Evolutionary conservation across 1,139 yeast species (phyloP).

Genomic region (Candida pseudoviswanathii): DNA sequence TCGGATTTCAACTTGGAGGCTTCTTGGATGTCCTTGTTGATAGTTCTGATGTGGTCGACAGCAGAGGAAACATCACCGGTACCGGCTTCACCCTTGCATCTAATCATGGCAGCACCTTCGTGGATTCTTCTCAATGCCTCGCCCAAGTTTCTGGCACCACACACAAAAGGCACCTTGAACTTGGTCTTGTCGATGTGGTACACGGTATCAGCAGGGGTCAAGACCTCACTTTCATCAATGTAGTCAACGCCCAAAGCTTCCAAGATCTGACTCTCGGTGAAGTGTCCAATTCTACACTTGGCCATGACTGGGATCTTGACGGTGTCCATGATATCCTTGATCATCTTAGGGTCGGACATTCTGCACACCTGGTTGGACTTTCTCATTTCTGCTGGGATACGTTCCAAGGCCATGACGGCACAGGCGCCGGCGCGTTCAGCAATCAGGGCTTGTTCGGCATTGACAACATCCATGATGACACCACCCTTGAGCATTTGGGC

Average conservation of each 20-base stretch:
- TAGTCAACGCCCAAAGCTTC: constrained; percentile 76
- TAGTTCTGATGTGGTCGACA: constrained; percentile 70
- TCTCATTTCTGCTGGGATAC: constrained; percentile 87
- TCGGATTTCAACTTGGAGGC: constrained; percentile 45
- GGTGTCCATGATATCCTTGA: constrained; percentile 71
- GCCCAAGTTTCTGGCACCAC: constrained; percentile 84
- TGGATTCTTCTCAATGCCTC: constrained; percentile 80
- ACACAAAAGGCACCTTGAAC: constrained; percentile 78
- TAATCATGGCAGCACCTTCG: constrained; percentile 89
- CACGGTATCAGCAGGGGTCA: constrained; percentile 77
- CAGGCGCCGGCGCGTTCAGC: constrained; percentile 89
- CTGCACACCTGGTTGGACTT: constrained; percentile 83
- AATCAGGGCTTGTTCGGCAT: constrained; percentile 52
- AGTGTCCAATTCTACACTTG: constrained; percentile 83
- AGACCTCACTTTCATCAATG: constrained; percentile 83
- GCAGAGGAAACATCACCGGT: constrained; percentile 89
- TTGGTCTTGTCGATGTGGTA: constrained; percentile 65
- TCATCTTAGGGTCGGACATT: constrained; percentile 87
- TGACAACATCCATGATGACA: constrained; percentile 57
- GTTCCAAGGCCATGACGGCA: constrained; percentile 88
- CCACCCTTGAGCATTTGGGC: constrained; percentile 88
- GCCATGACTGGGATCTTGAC: constrained; percentile 86
- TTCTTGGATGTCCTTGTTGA: constrained; percentile 56
- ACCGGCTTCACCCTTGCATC: constrained; percentile 90
- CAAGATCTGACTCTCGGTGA: constrained; percentile 80